These are phyloP conservation scores for Fragaria iinumae DNA, from an alignment of 306 rosid genomes.

Conservation along the genomic window DNA sequence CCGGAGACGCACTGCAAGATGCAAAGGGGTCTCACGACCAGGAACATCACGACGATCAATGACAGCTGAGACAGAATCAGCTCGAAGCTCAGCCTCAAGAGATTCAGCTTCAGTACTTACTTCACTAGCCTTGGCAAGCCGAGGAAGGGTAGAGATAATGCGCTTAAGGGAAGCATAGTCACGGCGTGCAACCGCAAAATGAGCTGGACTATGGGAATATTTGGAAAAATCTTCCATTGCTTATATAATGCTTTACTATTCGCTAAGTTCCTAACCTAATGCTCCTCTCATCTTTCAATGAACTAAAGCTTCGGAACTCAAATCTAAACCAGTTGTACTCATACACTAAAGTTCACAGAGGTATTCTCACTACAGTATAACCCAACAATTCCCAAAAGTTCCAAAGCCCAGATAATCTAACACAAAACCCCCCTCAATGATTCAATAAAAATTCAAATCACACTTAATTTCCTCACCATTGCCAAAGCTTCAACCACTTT, in stretches of 20 bases:
- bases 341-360: constrained; percentile 24
- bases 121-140: constrained; percentile 80
- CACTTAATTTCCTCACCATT: constrained; percentile 29
- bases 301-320: constrained; percentile 36
- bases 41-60: constrained; percentile 93
- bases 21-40: constrained; percentile 97
- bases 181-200: constrained; percentile 73
- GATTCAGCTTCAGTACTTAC: constrained; percentile 76
- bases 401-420: constrained; percentile 14
- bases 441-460: constrained; percentile 13
- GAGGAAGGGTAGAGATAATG: constrained; percentile 64
- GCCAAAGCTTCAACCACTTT: constrained; percentile 15
- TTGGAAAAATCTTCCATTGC: constrained; percentile 73
- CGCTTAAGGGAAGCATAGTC: constrained; percentile 68
- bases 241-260: constrained; percentile 30
- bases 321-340: constrained; percentile 20
- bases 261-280: constrained; percentile 40
- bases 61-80: constrained; percentile 70
- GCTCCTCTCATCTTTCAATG: constrained; percentile 39
- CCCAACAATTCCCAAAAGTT: constrained; percentile 27
- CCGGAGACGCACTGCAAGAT: constrained; percentile 90
- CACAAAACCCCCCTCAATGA: constrained; percentile 19
- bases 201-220: constrained; percentile 86
- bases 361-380: constrained; percentile 16
- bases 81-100: constrained; percentile 72